These are phyloP conservation scores for Hordeum vulgare DNA, from an alignment of 176 grass and related monocot species.

Conservation along the genomic window MorexV3_pseudomolecules_assembly NC_058522.1:449167269-449167768, in stretches of 20 bases:
- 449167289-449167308: not conserved
- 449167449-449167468: not conserved
- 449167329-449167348: not conserved
- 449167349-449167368: conserved; percentile 21
- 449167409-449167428: conserved; percentile 18
- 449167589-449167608: not conserved
- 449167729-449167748: not conserved
- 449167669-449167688: not conserved
- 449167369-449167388: conserved; percentile 13
- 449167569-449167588: not conserved
- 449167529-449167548: conserved; percentile 6
- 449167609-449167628: not conserved
- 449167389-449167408: not conserved
- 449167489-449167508: not conserved
- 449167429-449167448: not conserved
- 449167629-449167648: not conserved
- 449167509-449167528: not conserved
- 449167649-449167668: not conserved
- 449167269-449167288: conserved; percentile 3
- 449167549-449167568: not conserved
- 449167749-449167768: not conserved
- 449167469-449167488: not conserved
- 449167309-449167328: not conserved
- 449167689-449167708: not conserved
- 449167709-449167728: not conserved